Evolutionary conservation across 1,284 basidiomycete species (phyloP).

Genomic region (Malassezia furfur): DNA sequence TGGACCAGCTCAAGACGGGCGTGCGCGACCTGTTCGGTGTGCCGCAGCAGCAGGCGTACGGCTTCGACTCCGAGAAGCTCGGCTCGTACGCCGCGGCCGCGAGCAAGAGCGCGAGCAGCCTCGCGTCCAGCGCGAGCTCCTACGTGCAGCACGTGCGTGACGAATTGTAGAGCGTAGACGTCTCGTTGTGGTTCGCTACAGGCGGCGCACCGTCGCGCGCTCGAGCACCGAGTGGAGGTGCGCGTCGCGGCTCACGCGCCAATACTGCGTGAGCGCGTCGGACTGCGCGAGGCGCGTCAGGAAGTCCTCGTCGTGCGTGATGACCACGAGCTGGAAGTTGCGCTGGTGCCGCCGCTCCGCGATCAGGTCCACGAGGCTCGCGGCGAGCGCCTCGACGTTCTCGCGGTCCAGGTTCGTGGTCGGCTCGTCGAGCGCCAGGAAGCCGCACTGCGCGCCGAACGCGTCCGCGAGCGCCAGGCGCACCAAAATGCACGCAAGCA

Average conservation of each 20-base stretch:
- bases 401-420: constrained; percentile 94
- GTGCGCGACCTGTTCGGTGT: constrained; percentile 11
- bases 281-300: constrained; percentile 33
- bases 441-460: constrained; percentile 93
- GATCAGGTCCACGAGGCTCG: constrained; percentile 66
- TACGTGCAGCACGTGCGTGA: constrained; percentile 4
- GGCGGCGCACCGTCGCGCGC: too few relatives aligned
- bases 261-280: constrained; percentile 41
- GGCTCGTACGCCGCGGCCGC: constrained; percentile 11
- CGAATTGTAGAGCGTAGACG: not conserved
- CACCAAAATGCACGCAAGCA: constrained; percentile 97
- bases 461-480: constrained; percentile 93
- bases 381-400: constrained; percentile 88
- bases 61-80: constrained; percentile 8
- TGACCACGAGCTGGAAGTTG: constrained; percentile 95
- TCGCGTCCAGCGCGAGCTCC: not conserved
- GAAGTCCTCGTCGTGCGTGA: constrained; percentile 52
- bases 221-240: too few relatives aligned
- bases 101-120: constrained; percentile 3
- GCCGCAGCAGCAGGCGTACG: constrained; percentile 5
- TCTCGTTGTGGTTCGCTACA: too few relatives aligned
- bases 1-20: constrained; percentile 1
- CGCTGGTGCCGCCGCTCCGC: constrained; percentile 54
- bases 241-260: constrained; percentile 37
- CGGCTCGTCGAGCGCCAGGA: constrained; percentile 92